Evolutionary conservation across 2,329 filamentous ascomycete species (phyloP).

Genomic region (Neophaeococcomyces aloes): DNA sequence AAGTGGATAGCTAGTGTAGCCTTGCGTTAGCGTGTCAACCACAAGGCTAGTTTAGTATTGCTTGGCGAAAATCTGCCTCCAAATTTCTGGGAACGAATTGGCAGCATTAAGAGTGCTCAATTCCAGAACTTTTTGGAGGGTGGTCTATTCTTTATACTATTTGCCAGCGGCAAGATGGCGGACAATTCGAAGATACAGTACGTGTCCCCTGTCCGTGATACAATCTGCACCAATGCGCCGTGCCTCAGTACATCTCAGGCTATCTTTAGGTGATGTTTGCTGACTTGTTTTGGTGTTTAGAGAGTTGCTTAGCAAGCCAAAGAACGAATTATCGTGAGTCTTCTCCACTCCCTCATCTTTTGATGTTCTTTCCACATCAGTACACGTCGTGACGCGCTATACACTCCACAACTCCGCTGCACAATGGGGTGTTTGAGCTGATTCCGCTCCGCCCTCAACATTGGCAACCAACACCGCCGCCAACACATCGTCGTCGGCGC

Average conservation of each 20-base stretch:
- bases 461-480: slow-evolving; percentile 4
- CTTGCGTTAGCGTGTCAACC: neutral
- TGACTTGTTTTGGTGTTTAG: slow-evolving; percentile 35
- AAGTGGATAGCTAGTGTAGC: neutral
- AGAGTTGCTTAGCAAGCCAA: slow-evolving; percentile 80
- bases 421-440: slow-evolving; percentile 9
- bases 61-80: slow-evolving; percentile 4
- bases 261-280: slow-evolving; percentile 23
- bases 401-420: slow-evolving; percentile 17
- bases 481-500: slow-evolving; percentile 8
- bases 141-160: slow-evolving; percentile 23
- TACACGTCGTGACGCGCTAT: slow-evolving; percentile 2
- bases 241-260: slow-evolving; percentile 7
- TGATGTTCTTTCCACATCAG: slow-evolving; percentile 4
- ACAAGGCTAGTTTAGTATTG: neutral
- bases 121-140: slow-evolving; percentile 2
- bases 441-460: slow-evolving; percentile 19
- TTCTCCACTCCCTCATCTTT: slow-evolving; percentile 11
- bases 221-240: neutral
- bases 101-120: slow-evolving; percentile 8
- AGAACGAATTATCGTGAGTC: slow-evolving; percentile 79
- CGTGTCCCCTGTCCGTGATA: slow-evolving; percentile 24
- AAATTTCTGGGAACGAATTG: slow-evolving; percentile 1
- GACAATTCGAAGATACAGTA: slow-evolving; percentile 61
- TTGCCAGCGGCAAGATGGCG: slow-evolving; percentile 41